phyloP scores from a whole-genome alignment of 495 filamentous ascomycete species.

The Ramalina intermedia region DNA sequence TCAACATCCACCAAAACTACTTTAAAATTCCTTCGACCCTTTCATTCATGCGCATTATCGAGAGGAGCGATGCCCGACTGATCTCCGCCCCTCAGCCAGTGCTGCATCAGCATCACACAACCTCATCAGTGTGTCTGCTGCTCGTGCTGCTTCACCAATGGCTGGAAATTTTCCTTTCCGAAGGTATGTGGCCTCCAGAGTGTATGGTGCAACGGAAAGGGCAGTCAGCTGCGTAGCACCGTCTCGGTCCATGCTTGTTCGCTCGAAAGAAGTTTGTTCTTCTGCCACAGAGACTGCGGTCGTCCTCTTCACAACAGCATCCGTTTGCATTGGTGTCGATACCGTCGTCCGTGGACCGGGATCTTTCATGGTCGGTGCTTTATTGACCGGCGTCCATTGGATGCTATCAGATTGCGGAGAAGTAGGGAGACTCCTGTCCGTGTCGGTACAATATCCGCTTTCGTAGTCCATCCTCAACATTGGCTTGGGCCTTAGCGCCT shows the following conservation, averaged over 20 bases:
- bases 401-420: neutral
- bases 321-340: too few relatives aligned
- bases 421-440: constrained; percentile 14
- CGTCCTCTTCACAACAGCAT: too few relatives aligned
- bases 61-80: neutral
- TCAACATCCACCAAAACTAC: too few relatives aligned
- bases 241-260: constrained; percentile 2
- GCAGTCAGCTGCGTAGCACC: too few relatives aligned
- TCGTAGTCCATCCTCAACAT: constrained; percentile 10
- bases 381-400: constrained; percentile 11
- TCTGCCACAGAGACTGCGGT: too few relatives aligned
- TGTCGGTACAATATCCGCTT: constrained; percentile 20
- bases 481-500: constrained; percentile 5
- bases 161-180: neutral
- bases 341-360: too few relatives aligned
- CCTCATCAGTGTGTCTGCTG: constrained; percentile 11
- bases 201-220: too few relatives aligned
- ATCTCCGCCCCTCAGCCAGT: neutral
- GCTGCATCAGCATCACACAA: constrained; percentile 14
- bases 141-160: constrained; percentile 4
- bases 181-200: too few relatives aligned
- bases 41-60: too few relatives aligned
- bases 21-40: too few relatives aligned
- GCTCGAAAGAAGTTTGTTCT: neutral
- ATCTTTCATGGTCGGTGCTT: neutral